Evolutionary conservation across 352 stramenopile species (phyloP).

Genomic region (Pythium aquatile): DNA sequence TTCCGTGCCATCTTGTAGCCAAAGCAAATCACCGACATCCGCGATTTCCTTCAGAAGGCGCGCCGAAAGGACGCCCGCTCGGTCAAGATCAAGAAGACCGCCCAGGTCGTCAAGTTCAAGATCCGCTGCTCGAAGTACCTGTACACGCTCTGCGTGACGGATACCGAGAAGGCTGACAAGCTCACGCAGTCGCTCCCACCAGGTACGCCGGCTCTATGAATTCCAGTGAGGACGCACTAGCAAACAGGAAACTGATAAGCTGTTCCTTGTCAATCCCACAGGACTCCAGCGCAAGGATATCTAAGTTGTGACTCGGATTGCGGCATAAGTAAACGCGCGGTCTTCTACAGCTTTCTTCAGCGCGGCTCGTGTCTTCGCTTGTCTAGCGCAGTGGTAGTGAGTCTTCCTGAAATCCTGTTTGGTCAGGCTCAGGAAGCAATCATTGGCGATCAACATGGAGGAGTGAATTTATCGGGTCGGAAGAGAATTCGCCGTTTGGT

Average conservation of each 20-base stretch:
- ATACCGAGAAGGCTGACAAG: constrained; percentile 99
- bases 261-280: constrained; percentile 20
- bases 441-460: constrained; percentile 29
- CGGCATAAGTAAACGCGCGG: constrained; percentile 75
- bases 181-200: constrained; percentile 98
- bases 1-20: constrained; percentile 57
- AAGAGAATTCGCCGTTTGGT: constrained; percentile 28
- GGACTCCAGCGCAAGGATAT: constrained; percentile 92
- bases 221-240: not conserved
- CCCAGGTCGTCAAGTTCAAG: constrained; percentile 99
- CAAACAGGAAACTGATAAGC: not conserved
- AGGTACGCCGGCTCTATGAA: constrained; percentile 48
- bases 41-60: constrained; percentile 99
- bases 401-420: constrained; percentile 9
- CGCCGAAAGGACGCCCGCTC: constrained; percentile 97
- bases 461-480: constrained; percentile 30
- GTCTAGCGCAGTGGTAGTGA: constrained; percentile 22
- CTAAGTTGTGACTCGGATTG: constrained; percentile 62
- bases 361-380: constrained; percentile 21
- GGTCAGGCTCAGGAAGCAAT: constrained; percentile 11
- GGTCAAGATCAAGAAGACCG: constrained; percentile 99
- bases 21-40: constrained; percentile 99
- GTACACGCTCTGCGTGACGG: constrained; percentile 98
- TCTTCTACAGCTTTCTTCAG: constrained; percentile 66
- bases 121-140: constrained; percentile 99